These are phyloP conservation scores for Amylocarpus encephaloides DNA, from an alignment of 2,329 filamentous ascomycete genomes.

Conservation along the genomic window DNA sequence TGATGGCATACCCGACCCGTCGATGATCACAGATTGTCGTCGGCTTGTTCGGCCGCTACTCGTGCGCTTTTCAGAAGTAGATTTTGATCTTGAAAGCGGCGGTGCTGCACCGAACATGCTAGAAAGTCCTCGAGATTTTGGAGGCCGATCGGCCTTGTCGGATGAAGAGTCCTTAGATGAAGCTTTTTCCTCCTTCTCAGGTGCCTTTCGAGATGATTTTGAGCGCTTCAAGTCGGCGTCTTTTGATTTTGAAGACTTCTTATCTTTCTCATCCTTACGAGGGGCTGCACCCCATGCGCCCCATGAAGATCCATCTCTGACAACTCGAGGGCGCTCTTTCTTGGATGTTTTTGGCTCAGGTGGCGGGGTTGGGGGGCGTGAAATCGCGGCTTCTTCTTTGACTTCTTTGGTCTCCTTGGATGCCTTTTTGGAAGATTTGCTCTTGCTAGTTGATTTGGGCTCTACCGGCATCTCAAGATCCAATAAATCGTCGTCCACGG, in stretches of 20 bases:
- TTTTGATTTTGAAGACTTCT: conserved; percentile 37
- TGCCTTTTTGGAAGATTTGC: conserved; percentile 33
- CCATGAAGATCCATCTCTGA: conserved; percentile 65
- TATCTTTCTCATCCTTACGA: conserved; percentile 33
- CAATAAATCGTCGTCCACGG: conserved; percentile 37
- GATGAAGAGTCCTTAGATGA: conserved; percentile 66
- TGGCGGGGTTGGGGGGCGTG: conserved; percentile 36
- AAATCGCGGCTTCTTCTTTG: conserved; percentile 29
- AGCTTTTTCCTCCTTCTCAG: conserved; percentile 56
- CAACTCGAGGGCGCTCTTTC: conserved; percentile 73
- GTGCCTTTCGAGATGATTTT: conserved; percentile 48
- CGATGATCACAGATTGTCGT: conserved; percentile 61
- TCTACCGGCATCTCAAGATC: conserved; percentile 45
- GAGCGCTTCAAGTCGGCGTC: conserved; percentile 46
- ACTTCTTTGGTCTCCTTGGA: conserved; percentile 1
- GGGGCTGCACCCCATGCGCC: conserved; percentile 60
- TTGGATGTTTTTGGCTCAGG: conserved; percentile 55
- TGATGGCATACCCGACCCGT: conserved; percentile 56
- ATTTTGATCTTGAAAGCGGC: conserved; percentile 62
- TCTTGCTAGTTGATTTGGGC: conserved; percentile 37
- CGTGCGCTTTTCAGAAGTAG: conserved; percentile 57
- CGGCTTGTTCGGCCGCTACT: conserved; percentile 52
- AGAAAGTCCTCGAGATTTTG: conserved; percentile 41
- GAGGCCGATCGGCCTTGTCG: conserved; percentile 42
- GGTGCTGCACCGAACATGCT: conserved; percentile 65